A percentile compares a stretch with the other conserved stretches of the same genome.
Evolutionary conservation across 2,329 filamentous ascomycete species (phyloP).

Genomic region (Tolypocladium amazonense): DNA sequence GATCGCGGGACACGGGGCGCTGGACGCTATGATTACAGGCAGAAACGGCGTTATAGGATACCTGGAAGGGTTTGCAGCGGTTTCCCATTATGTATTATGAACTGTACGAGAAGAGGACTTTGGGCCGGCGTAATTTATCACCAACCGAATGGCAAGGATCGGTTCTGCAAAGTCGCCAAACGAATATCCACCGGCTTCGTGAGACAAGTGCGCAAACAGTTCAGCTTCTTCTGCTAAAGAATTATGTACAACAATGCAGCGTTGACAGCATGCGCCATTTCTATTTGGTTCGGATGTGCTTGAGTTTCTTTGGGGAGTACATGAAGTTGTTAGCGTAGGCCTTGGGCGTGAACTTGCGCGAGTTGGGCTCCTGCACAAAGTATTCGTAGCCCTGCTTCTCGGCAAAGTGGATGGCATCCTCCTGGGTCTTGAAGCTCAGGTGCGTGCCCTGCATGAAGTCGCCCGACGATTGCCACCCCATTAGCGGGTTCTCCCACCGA

Average conservation of each 20-base stretch:
- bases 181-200: neutral
- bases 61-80: neutral
- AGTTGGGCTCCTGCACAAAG: slow-evolving; percentile 94
- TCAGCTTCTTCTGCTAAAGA: neutral
- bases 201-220: neutral
- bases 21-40: neutral
- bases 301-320: slow-evolving; percentile 76
- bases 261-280: slow-evolving; percentile 3
- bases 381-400: slow-evolving; percentile 99
- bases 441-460: slow-evolving; percentile 93
- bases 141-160: neutral
- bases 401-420: slow-evolving; percentile 89
- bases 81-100: slow-evolving; percentile 4
- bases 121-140: neutral
- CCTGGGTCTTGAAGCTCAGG: slow-evolving; percentile 82
- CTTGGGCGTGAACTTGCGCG: slow-evolving; percentile 77
- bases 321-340: slow-evolving; percentile 95
- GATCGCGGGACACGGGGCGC: neutral
- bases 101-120: slow-evolving; percentile 4
- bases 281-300: slow-evolving; percentile 75
- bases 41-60: neutral
- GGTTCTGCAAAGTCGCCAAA: neutral
- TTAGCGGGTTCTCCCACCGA: slow-evolving; percentile 95
- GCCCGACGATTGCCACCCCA: slow-evolving; percentile 95
- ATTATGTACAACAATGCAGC: slow-evolving; percentile 15